Percentiles rank a stretch among this genome's conserved stretches.
phyloP scores from a whole-genome alignment of 2,329 filamentous ascomycete species.

The Ceratocystis albifundus region DNA sequence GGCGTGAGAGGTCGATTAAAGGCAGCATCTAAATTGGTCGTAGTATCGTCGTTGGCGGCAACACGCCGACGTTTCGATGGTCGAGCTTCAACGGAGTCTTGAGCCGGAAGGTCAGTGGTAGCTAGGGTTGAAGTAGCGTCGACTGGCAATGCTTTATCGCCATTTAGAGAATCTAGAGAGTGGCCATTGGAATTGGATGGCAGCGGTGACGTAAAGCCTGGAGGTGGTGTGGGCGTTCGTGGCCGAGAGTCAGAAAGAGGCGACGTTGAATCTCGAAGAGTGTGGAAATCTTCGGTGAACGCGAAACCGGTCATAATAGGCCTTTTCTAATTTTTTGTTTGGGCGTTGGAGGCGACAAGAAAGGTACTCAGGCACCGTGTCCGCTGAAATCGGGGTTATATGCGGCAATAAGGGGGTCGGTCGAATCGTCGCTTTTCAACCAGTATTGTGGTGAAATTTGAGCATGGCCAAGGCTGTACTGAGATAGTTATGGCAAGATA shows the following conservation, averaged over 20 bases:
- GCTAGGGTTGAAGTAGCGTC: background rate
- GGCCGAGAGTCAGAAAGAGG: conserved; percentile 23
- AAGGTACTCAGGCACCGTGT: conserved; percentile 40
- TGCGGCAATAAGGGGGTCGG: conserved; percentile 44
- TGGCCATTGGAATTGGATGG: conserved; percentile 24
- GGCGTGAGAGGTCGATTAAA: conserved; percentile 27
- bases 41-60: too few relatives aligned
- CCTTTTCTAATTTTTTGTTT: conserved; percentile 20
- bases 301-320: conserved; percentile 50
- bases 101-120: background rate
- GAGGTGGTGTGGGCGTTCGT: conserved; percentile 25
- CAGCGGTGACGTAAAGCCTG: conserved; percentile 15
- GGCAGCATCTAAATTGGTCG: conserved; percentile 27
- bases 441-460: conserved; percentile 40
- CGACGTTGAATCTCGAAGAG: conserved; percentile 24
- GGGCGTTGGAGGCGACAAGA: conserved; percentile 31
- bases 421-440: conserved; percentile 37
- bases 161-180: conserved; percentile 21
- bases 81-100: conserved; percentile 34
- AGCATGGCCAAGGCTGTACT: conserved; percentile 42
- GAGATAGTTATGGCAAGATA: conserved; percentile 20
- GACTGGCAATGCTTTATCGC: conserved; percentile 20
- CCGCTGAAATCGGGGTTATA: conserved; percentile 49
- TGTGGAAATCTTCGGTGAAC: conserved; percentile 35
- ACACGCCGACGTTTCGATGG: conserved; percentile 57